phyloP scores from a whole-genome alignment of 139 green algal genomes.

The Dunaliella primolecta region DNA sequence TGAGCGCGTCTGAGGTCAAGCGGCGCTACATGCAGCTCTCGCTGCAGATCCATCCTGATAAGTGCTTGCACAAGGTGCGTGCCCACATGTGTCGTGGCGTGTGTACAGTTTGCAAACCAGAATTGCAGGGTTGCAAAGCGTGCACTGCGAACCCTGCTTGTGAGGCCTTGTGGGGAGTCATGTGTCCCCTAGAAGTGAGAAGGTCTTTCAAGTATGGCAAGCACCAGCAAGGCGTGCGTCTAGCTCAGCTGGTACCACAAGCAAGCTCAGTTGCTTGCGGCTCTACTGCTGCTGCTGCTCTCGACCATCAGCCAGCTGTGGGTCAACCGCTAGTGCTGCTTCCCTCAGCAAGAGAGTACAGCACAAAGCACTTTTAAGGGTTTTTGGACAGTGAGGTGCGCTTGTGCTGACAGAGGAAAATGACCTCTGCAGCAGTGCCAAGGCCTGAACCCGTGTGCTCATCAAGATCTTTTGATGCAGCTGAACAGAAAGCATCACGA shows the following conservation, averaged over 20 bases:
- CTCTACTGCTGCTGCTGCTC: too few species aligned
- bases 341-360: too few species aligned
- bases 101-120: neutral
- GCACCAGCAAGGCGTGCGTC: neutral
- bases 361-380: too few species aligned
- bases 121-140: neutral
- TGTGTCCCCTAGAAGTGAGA: neutral
- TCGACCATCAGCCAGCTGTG: too few species aligned
- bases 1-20: slow-evolving; percentile 52
- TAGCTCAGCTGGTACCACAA: neutral
- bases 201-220: neutral
- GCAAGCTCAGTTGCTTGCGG: too few species aligned
- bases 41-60: slow-evolving; percentile 86
- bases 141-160: neutral
- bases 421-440: too few species aligned
- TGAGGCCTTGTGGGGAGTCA: neutral
- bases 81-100: neutral
- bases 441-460: neutral
- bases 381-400: too few species aligned
- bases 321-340: too few species aligned
- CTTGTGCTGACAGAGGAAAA: too few species aligned
- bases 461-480: too few species aligned
- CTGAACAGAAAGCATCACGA: too few species aligned
- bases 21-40: slow-evolving; percentile 77
- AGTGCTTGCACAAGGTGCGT: slow-evolving; percentile 62